phyloP scores from a whole-genome alignment of 768 basidiomycete species.

The Lepiota venenata region DNA sequence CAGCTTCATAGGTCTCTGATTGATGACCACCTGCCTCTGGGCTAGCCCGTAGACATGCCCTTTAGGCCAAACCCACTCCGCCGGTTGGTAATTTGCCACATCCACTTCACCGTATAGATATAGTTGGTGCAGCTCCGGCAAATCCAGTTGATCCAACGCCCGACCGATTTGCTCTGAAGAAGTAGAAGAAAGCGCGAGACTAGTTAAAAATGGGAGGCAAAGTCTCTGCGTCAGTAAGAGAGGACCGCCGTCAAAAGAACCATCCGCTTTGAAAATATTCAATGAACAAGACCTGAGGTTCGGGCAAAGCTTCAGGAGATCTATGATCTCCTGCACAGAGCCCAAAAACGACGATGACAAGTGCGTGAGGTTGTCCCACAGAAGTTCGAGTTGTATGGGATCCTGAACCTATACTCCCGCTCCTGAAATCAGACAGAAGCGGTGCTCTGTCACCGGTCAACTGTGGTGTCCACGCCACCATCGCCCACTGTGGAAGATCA shows the following conservation, averaged over 20 bases:
- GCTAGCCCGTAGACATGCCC: background rate
- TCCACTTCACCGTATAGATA: background rate
- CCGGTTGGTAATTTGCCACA: background rate
- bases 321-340: background rate
- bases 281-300: background rate
- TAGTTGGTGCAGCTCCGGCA: background rate
- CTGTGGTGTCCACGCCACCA: background rate
- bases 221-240: background rate
- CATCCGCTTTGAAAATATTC: background rate
- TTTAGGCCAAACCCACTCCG: background rate
- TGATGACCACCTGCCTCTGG: background rate
- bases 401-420: background rate
- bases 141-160: background rate
- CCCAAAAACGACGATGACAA: background rate
- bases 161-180: background rate
- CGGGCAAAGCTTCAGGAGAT: background rate
- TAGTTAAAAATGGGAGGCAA: background rate
- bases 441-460: background rate
- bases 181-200: background rate
- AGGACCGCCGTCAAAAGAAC: background rate
- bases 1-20: background rate
- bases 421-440: slow-evolving; percentile 1
- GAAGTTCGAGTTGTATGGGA: background rate
- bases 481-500: background rate
- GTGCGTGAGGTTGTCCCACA: background rate